Evolutionary conservation across 495 filamentous ascomycete genomes (phyloP).

Genomic region (Bacidia rubella): DNA sequence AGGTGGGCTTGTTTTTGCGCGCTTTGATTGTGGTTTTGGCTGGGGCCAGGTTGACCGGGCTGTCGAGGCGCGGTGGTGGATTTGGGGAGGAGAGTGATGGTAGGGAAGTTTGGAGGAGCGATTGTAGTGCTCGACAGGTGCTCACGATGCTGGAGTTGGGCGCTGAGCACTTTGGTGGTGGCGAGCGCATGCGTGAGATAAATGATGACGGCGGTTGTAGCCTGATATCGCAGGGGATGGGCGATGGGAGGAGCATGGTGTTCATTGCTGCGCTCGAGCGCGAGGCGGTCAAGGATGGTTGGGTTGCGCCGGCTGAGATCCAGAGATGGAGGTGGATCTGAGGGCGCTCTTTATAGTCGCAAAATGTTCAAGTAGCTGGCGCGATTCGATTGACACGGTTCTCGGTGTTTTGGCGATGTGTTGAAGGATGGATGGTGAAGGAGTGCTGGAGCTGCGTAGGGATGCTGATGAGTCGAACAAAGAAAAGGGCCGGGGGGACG

Average conservation of each 20-base stretch:
- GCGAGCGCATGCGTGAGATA: slow-evolving; percentile 40
- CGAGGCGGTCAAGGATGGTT: slow-evolving; percentile 4
- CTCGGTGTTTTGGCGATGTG: slow-evolving; percentile 4
- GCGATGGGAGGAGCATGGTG: slow-evolving; percentile 58
- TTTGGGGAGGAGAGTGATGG: slow-evolving; percentile 24
- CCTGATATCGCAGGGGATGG: slow-evolving; percentile 54
- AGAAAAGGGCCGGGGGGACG: not conserved
- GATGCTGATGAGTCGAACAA: slow-evolving; percentile 3
- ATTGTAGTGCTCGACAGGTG: slow-evolving; percentile 60
- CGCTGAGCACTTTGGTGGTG: slow-evolving; percentile 38
- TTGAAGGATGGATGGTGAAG: not conserved
- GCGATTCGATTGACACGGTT: not conserved
- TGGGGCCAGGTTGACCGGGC: slow-evolving; percentile 31
- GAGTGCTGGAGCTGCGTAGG: not conserved
- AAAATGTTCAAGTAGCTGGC: slow-evolving; percentile 1
- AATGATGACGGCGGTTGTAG: slow-evolving; percentile 28
- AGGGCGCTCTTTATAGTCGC: not conserved
- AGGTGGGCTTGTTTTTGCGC: slow-evolving; percentile 17
- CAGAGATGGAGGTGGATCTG: not conserved
- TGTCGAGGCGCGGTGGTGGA: slow-evolving; percentile 35
- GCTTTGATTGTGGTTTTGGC: slow-evolving; percentile 18
- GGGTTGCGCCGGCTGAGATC: slow-evolving; percentile 11
- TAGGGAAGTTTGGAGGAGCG: slow-evolving; percentile 40
- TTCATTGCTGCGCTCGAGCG: not conserved
- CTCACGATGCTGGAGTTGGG: slow-evolving; percentile 44